A percentile compares a stretch with the other conserved stretches of the same genome.
phyloP scores from a whole-genome alignment of 441 rosid genomes.

The Melastoma candidum region DNA sequence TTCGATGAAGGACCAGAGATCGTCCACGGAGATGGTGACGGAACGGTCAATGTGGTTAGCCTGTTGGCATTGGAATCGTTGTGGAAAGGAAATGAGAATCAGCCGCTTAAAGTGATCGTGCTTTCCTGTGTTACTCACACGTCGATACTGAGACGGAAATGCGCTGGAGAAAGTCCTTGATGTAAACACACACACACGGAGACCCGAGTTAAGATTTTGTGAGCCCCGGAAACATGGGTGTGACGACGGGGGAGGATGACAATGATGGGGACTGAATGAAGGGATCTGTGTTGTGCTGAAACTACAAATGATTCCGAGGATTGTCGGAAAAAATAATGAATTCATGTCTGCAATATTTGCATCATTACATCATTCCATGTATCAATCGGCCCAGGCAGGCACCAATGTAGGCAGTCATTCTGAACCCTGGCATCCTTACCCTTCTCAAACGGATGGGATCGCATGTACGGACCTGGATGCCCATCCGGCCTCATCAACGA shows the following conservation, averaged over 20 bases:
- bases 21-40: conserved; percentile 80
- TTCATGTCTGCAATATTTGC: conserved; percentile 45
- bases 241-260: no score
- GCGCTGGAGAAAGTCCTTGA: conserved; percentile 41
- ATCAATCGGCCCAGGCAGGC: conserved; percentile 90
- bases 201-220: no score
- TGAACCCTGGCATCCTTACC: conserved; percentile 67
- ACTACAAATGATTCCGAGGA: no score
- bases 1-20: conserved; percentile 54
- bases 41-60: conserved; percentile 70
- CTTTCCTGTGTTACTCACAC: conserved; percentile 51
- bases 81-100: conserved; percentile 29
- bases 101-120: conserved; percentile 32
- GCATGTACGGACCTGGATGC: conserved; percentile 90
- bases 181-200: conserved; percentile 19
- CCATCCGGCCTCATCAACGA: conserved; percentile 79
- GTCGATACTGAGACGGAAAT: conserved; percentile 32
- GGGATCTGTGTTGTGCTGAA: no score
- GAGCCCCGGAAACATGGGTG: no score
- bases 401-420: conserved; percentile 96
- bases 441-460: conserved; percentile 61
- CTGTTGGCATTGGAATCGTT: conserved; percentile 38
- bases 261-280: no score
- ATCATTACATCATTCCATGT: conserved; percentile 85
- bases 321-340: no score